These are phyloP conservation scores for Hepatocystis sp. DNA, from an alignment of 169 alveolate species.

Conservation along the genomic window DNA sequence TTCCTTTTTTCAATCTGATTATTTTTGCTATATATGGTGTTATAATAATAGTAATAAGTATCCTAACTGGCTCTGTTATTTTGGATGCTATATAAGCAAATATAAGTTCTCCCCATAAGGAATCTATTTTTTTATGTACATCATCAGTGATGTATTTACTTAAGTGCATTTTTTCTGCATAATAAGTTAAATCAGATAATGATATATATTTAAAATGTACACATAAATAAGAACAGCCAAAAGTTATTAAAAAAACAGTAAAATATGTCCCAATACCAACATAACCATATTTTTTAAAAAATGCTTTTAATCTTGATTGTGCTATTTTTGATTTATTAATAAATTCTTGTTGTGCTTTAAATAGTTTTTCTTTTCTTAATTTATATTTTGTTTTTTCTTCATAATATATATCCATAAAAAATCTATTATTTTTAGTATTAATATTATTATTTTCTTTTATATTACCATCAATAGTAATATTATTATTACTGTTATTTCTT, in stretches of 20 bases:
- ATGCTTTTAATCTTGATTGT: constrained; percentile 34
- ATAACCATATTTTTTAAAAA: constrained; percentile 61
- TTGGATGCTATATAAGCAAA: constrained; percentile 69
- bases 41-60: constrained; percentile 41
- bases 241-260: constrained; percentile 32
- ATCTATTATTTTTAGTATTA: constrained; percentile 24
- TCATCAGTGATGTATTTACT: constrained; percentile 52
- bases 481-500: no score
- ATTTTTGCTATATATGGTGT: constrained; percentile 68
- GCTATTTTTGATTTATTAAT: constrained; percentile 36
- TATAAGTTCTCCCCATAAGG: constrained; percentile 68
- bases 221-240: constrained; percentile 29
- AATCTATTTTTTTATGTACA: constrained; percentile 64
- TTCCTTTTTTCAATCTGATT: constrained; percentile 17
- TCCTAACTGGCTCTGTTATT: constrained; percentile 56
- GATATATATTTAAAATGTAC: constrained; percentile 68
- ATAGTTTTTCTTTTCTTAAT: constrained; percentile 51
- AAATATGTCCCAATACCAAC: constrained; percentile 60
- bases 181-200: constrained; percentile 34
- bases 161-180: constrained; percentile 60
- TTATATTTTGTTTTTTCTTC: constrained; percentile 69
- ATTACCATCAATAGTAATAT: no score
- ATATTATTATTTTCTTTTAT: no score
- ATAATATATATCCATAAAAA: constrained; percentile 41
- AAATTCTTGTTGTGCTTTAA: constrained; percentile 24